Evolutionary conservation across 1,139 yeast genomes (phyloP), one percentile per base, ranked within the genome.

Genomic region (Pneumocystis jirovecii): DNA sequence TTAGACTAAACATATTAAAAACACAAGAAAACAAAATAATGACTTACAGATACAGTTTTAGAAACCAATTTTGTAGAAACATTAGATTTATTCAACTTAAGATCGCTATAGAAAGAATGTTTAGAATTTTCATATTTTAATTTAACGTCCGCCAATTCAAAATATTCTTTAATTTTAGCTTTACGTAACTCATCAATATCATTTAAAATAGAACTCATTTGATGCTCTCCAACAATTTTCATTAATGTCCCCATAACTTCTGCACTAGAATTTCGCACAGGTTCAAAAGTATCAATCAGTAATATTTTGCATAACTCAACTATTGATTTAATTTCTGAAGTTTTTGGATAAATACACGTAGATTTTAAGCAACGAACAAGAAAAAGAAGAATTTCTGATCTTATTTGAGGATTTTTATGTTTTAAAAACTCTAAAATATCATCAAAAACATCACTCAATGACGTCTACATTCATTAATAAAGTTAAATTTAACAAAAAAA

Each of bases 321-420:
- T 15, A 87, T 83, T 10, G 74, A 72, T 68, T 85, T 87, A 61
- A 84, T 75, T 68, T 87, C 89, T 1, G 76, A 70, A 4, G 78
- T 73, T 7, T 77, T 76, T 1, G 95, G 95, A 0, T 82, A 74
- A 0, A 71, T 70, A 15, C 74, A 74, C 0, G 89, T 80, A 19
- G 79, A 76, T 34, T 81, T 78, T 68, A 93, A 77, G 71, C 95
- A 84, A 70, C 89, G 80, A 60, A 82, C 83, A 61, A 91, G 76
- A 71, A 80, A 88, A 69, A 81, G 82, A 8, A 87, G 82, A 19
- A 87, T 76, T 64, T 90, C 88, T 63, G 87, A 81, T 72, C 86
- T 86, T 45, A 89, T 84, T 71, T 85, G 95, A 0, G 98, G 97
- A 0, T 89, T 87, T 74, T 88, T 89, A 75, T 87, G 89, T 62